A percentile compares a stretch with the other conserved stretches of the same genome.
Conservation (phyloP, 148 eudicot species). For the Pouteria glomerata region DNA sequence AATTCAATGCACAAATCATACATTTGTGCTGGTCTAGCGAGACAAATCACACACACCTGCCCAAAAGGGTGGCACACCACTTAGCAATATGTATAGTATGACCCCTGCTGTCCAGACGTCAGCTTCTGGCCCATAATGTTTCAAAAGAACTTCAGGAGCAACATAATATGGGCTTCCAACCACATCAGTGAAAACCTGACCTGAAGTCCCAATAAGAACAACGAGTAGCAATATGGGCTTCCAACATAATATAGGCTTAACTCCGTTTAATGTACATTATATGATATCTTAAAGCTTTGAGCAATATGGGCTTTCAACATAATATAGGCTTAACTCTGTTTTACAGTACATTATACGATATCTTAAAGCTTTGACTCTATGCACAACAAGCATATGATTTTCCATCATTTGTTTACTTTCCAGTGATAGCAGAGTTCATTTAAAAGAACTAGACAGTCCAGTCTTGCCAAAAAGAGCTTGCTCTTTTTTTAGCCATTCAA, state of each 20-base stretch:
- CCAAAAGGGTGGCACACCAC: constrained; percentile 99
- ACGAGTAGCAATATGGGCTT: background rate
- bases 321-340: too few species aligned
- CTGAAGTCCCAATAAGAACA: constrained; percentile 38
- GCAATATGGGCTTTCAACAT: too few species aligned
- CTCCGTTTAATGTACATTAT: too few species aligned
- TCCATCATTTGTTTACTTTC: background rate
- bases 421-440: background rate
- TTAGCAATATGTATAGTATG: constrained; percentile 85
- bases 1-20: background rate
- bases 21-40: background rate
- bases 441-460: background rate
- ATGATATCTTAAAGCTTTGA: too few species aligned
- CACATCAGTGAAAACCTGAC: constrained; percentile 85
- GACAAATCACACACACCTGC: constrained; percentile 52
- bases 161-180: constrained; percentile 99
- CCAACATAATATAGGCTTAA: too few species aligned
- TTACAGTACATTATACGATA: background rate
- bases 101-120: constrained; percentile 99
- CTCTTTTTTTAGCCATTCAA: background rate
- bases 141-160: constrained; percentile 94
- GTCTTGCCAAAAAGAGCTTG: background rate
- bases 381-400: background rate
- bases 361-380: background rate
- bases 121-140: constrained; percentile 93